Evolutionary conservation across 202 grass and related monocot genomes (phyloP).

Genomic region (Schoenoplectus tabernaemontani): DNA sequence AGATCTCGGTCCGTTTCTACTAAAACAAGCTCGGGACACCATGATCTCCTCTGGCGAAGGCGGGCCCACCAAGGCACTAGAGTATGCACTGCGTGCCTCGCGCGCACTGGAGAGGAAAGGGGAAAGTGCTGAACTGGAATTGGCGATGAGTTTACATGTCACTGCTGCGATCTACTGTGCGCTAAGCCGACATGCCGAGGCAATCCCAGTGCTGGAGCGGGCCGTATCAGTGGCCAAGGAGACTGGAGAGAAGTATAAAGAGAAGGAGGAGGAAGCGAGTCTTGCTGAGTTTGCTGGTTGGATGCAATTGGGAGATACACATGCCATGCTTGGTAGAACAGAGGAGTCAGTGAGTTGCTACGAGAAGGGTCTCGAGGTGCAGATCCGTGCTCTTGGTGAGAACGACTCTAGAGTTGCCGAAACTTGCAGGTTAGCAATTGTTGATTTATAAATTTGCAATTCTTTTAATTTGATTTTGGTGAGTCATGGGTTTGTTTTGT

Average conservation of each 20-base stretch:
- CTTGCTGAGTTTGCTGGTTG: slow-evolving; percentile 93
- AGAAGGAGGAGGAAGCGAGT: slow-evolving; percentile 48
- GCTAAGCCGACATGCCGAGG: slow-evolving; percentile 61
- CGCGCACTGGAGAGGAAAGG: slow-evolving; percentile 67
- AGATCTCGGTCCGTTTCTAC: slow-evolving; percentile 97
- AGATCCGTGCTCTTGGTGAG: slow-evolving; percentile 84
- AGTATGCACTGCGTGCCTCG: slow-evolving; percentile 73
- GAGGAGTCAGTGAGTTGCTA: slow-evolving; percentile 91
- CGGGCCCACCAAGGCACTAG: slow-evolving; percentile 64
- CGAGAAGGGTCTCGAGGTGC: slow-evolving; percentile 85
- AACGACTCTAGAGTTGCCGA: slow-evolving; percentile 81
- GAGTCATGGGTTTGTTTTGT: neutral
- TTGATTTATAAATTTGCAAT: slow-evolving; percentile 20
- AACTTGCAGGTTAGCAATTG: slow-evolving; percentile 58
- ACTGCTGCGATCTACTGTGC: slow-evolving; percentile 88
- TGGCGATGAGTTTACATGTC: slow-evolving; percentile 94
- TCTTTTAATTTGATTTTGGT: neutral
- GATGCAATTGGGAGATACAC: slow-evolving; percentile 98
- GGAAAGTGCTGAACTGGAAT: slow-evolving; percentile 73
- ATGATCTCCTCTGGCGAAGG: slow-evolving; percentile 75
- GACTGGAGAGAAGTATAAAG: neutral
- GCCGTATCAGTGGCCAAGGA: slow-evolving; percentile 49
- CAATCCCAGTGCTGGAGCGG: slow-evolving; percentile 74
- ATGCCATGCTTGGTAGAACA: slow-evolving; percentile 86
- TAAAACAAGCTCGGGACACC: slow-evolving; percentile 84